Conservation (phyloP, 768 basidiomycete species). For the Trametes meyenii region DNA sequence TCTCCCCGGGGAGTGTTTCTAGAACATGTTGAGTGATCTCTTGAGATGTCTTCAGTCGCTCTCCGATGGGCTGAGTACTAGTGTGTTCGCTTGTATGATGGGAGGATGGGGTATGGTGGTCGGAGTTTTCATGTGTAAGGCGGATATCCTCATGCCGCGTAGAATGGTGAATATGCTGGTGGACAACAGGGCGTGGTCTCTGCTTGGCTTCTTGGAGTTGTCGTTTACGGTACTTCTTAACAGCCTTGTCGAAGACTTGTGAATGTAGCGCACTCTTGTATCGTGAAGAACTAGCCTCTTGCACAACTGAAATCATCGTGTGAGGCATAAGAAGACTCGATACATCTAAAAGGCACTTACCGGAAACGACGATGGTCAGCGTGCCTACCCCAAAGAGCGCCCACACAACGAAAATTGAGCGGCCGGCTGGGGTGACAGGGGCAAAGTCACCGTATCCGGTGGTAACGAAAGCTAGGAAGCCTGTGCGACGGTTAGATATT, state of each 20-base stretch:
- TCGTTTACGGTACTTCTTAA: conserved; percentile 45
- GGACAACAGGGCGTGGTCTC: neutral
- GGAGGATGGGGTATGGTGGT: neutral
- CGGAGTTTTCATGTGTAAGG: too few relatives aligned
- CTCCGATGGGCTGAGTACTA: neutral
- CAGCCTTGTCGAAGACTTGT: conserved; percentile 46
- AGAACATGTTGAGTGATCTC: conserved; percentile 34
- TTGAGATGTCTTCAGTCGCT: conserved; percentile 10
- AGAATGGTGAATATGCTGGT: neutral
- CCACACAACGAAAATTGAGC: conserved; percentile 79
- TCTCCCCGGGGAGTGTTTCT: conserved; percentile 42
- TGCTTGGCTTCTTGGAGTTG: conserved; percentile 15
- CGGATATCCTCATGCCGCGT: too few relatives aligned
- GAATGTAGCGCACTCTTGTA: conserved; percentile 61
- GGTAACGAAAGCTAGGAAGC: conserved; percentile 73
- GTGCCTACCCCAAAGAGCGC: conserved; percentile 75
- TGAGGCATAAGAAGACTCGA: too few relatives aligned
- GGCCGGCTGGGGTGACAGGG: conserved; percentile 67
- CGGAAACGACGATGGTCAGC: conserved; percentile 74
- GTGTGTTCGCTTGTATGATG: conserved; percentile 8
- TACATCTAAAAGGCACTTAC: conserved; percentile 40
- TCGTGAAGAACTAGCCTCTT: conserved; percentile 66
- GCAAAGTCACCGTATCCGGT: conserved; percentile 75
- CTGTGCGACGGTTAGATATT: conserved; percentile 38
- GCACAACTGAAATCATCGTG: conserved; percentile 48